Conservation (phyloP, 768 basidiomycete species). For the Epithele typhae region DNA sequence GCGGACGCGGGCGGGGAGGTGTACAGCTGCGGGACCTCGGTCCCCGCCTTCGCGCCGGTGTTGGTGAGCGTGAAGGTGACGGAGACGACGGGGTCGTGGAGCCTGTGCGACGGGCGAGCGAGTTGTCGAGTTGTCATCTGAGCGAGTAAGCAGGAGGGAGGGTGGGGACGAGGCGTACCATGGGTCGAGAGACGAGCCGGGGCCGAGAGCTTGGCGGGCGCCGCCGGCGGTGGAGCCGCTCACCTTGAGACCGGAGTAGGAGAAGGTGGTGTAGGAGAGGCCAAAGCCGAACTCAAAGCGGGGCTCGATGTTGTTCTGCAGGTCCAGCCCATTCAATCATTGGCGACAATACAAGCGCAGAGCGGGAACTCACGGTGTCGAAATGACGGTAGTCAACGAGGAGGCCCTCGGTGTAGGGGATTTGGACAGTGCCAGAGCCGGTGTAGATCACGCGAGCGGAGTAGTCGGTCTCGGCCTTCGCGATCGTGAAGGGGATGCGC, state of each 20-base stretch:
- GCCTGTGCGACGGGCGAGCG: conserved; percentile 36
- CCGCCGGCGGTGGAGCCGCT: conserved; percentile 32
- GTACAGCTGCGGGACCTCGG: conserved; percentile 58
- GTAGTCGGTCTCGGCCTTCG: conserved; percentile 46
- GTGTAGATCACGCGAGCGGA: conserved; percentile 41
- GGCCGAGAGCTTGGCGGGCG: conserved; percentile 36
- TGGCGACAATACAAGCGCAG: no score
- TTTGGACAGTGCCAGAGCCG: conserved; percentile 32
- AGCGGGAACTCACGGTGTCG: conserved; percentile 31
- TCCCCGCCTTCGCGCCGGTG: conserved; percentile 47
- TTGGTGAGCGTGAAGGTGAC: conserved; percentile 51
- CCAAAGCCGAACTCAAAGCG: conserved; percentile 71
- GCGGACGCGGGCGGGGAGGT: conserved; percentile 45
- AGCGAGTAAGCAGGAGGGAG: not conserved
- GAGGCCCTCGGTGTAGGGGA: conserved; percentile 56
- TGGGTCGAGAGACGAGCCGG: conserved; percentile 48
- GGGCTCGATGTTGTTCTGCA: conserved; percentile 38
- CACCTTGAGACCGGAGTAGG: conserved; percentile 45
- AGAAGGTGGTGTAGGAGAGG: conserved; percentile 69
- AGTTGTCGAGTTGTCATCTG: not conserved
- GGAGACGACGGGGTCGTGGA: conserved; percentile 48
- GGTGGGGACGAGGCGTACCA: conserved; percentile 41
- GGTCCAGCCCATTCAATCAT: no score
- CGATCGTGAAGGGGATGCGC: conserved; percentile 47
- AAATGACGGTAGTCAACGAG: conserved; percentile 59